A percentile compares a stretch with the other conserved stretches of the same genome.
phyloP scores from a whole-genome alignment of 768 basidiomycete species.

The Pleurotus tuber-regium region DNA sequence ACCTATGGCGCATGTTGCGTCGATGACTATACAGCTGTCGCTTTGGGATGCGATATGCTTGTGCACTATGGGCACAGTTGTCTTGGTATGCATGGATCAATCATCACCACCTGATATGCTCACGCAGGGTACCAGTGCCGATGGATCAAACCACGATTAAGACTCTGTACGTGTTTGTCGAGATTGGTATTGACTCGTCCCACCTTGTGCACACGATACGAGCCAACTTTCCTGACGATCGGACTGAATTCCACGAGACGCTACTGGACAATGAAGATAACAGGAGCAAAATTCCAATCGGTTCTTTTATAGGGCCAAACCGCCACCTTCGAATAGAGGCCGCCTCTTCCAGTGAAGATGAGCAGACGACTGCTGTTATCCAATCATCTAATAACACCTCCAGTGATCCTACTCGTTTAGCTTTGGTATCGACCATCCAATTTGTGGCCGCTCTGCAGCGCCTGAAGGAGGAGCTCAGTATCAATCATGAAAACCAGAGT shows the following conservation, averaged over 20 bases:
- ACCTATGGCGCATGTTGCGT: conserved; percentile 99
- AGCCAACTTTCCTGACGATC: conserved; percentile 83
- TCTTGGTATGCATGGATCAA: conserved; percentile 58
- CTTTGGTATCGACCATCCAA: conserved; percentile 96
- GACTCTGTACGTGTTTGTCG: conserved; percentile 97
- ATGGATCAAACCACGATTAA: conserved; percentile 92
- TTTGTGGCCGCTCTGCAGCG: conserved; percentile 91
- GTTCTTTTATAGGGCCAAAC: conserved; percentile 46
- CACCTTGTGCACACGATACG: conserved; percentile 86
- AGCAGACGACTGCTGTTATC: not conserved
- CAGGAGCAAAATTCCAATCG: conserved; percentile 38
- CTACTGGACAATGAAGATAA: conserved; percentile 57
- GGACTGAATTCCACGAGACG: conserved; percentile 59
- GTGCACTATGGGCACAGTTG: conserved; percentile 98
- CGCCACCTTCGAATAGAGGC: conserved; percentile 64
- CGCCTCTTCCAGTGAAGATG: conserved; percentile 13
- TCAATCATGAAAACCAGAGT: conserved; percentile 25
- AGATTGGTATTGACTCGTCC: conserved; percentile 86
- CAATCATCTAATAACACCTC: not conserved
- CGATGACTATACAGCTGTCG: conserved; percentile 95
- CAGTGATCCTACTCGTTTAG: conserved; percentile 61
- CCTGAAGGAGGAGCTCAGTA: conserved; percentile 74
- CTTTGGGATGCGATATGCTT: conserved; percentile 96
- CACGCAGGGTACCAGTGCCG: conserved; percentile 58
- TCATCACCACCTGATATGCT: conserved; percentile 5